Evolutionary conservation across 495 filamentous ascomycete genomes (phyloP), one percentile per base, ranked within the genome.

Genomic region (Penicillium atrosanguineum): DNA sequence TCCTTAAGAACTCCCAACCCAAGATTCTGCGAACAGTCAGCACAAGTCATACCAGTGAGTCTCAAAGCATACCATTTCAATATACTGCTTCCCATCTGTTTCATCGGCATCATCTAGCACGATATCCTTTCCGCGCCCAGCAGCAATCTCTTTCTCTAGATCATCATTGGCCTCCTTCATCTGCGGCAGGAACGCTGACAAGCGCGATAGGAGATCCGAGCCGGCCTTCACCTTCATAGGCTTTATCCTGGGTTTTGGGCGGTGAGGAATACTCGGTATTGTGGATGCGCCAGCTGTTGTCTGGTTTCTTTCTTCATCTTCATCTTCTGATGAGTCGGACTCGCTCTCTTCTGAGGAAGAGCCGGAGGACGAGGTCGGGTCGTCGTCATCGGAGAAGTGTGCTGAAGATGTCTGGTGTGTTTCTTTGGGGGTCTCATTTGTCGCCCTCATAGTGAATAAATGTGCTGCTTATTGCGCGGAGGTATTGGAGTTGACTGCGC

Each of bases 1-100:
- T 81, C 73, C 60, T 80, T 75, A 19, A 82, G 56, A 6, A 82
- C 79, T 3, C 79, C 79, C 9, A 82, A 57, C 0, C 79, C 79
- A 19, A 82, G 64, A 52, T 82, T 75, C 74, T 78, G 48, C 6
- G 19, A 15, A 46, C 7, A 8, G 23, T 25, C 28, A 44, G 44
- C 19, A 19, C 38, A 11, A 40, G 9, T 56, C 44, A 8, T 15
- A 3, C 20, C 21, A 49, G 28, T 25, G 38, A 18, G 16, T 54
- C 19, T 8, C 7, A 21, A 16, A 23, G 53, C 69, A 34, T 67
- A 75, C 74, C 79, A 82, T 82, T 51, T 81, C 78, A 53, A 82
- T 80, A 59, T 80, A 79, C 41, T 68, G 65, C 38, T 65, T 68
- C 16, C 68, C 64, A 46, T 60, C 66, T 1, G 60, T 61, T 18